Evolutionary conservation across 306 rosid genomes (phyloP).

Genomic region (Begonia loranthoides): DNA sequence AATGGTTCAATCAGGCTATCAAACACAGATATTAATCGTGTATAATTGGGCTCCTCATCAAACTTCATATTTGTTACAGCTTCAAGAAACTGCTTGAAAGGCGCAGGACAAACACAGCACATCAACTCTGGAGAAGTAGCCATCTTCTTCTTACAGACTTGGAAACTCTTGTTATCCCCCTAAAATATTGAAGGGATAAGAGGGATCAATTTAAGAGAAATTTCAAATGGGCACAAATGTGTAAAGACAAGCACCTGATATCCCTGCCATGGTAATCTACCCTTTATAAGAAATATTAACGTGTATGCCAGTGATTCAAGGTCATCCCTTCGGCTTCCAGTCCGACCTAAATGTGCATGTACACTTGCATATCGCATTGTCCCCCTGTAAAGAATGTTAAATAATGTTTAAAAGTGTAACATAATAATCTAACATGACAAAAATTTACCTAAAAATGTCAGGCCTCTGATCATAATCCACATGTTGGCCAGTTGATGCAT

Average conservation of each 20-base stretch:
- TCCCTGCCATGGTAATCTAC: constrained; percentile 98
- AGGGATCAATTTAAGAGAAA: background rate
- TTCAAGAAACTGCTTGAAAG: constrained; percentile 82
- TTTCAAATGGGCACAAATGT: no score
- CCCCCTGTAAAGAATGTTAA: constrained; percentile 44
- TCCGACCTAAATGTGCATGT: constrained; percentile 92
- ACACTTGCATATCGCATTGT: constrained; percentile 95
- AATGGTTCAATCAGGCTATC: constrained; percentile 76
- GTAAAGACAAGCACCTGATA: constrained; percentile 44
- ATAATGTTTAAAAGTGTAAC: constrained; percentile 3
- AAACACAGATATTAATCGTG: constrained; percentile 66
- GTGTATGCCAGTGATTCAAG: constrained; percentile 92
- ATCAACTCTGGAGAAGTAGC: constrained; percentile 75
- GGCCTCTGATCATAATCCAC: constrained; percentile 96
- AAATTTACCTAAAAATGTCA: constrained; percentile 71
- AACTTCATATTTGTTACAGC: constrained; percentile 80
- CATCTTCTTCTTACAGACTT: constrained; percentile 92
- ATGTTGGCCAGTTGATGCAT: constrained; percentile 65
- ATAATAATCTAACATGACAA: background rate
- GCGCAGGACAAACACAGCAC: constrained; percentile 86
- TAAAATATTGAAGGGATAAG: constrained; percentile 18
- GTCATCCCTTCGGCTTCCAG: constrained; percentile 92
- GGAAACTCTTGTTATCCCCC: constrained; percentile 98
- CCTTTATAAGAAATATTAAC: constrained; percentile 73
- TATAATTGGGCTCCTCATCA: constrained; percentile 90